Conservation (phyloP, 441 rosid species). For the Populus hybrid region DNA sequence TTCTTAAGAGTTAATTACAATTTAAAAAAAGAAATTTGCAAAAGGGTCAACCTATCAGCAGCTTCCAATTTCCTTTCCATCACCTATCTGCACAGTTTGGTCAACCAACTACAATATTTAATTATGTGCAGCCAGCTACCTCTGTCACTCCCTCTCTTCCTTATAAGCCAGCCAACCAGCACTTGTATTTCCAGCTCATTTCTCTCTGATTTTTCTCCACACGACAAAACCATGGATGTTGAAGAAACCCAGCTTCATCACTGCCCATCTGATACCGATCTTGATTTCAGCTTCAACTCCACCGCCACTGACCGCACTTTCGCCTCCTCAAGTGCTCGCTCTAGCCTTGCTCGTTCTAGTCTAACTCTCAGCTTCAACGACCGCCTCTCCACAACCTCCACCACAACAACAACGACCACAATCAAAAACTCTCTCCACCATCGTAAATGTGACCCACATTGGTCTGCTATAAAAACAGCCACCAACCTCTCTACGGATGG, state of each 20-base stretch:
- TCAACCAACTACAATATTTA: not conserved
- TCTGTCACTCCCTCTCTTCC: too few relatives aligned
- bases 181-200: not conserved
- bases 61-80: not conserved
- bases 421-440: not conserved
- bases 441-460: not conserved
- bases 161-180: not conserved
- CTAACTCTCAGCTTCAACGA: slow-evolving; percentile 1
- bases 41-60: not conserved
- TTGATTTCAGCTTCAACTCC: not conserved
- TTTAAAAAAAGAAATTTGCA: not conserved
- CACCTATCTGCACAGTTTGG: not conserved
- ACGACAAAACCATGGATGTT: not conserved
- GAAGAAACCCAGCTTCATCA: not conserved
- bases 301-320: not conserved
- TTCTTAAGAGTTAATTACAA: not conserved
- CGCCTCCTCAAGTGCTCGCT: not conserved
- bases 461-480: not conserved
- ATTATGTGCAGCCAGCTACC: not conserved
- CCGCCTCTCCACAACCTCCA: not conserved
- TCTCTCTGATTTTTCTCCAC: not conserved
- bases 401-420: not conserved
- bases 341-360: not conserved
- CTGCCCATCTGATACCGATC: not conserved
- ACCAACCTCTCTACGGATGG: not conserved